These are phyloP conservation scores for Perkinsus chesapeaki DNA, from an alignment of 169 alveolate species.

Conservation along the genomic window DNA sequence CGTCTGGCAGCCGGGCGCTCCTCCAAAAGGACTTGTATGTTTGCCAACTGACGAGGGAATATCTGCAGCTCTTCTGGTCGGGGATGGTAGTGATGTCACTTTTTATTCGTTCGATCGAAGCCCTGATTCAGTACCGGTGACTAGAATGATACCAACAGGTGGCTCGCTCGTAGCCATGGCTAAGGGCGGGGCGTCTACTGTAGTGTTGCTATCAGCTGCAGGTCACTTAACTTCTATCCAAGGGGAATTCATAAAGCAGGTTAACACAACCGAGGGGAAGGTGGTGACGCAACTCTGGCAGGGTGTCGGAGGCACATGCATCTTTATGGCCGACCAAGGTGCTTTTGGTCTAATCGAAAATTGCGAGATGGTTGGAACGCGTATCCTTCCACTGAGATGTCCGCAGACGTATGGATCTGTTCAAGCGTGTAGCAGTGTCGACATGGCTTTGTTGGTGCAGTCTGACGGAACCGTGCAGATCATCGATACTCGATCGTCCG, in stretches of 20 bases:
- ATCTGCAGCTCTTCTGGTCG: not conserved
- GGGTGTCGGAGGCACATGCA: not conserved
- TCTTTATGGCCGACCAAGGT: not conserved
- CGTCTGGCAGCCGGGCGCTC: not conserved
- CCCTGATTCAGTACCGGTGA: not conserved
- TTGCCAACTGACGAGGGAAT: not conserved
- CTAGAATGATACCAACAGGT: not conserved
- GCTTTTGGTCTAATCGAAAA: too few species aligned
- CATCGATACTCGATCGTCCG: not conserved
- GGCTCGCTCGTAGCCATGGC: not conserved
- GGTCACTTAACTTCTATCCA: not conserved
- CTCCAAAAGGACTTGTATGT: not conserved
- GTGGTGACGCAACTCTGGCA: not conserved
- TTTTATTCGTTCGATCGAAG: not conserved
- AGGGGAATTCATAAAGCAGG: not conserved
- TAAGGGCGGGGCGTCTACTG: not conserved
- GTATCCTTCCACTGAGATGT: not conserved
- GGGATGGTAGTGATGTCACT: not conserved
- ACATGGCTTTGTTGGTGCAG: not conserved
- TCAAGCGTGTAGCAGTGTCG: not conserved
- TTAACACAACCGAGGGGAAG: not conserved
- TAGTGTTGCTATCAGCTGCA: not conserved
- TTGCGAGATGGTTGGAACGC: not conserved
- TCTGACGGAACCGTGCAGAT: not conserved
- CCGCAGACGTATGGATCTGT: not conserved